Conservation (phyloP, 23 red algal species). For the Gracilaria vermiculophylla region DNA sequence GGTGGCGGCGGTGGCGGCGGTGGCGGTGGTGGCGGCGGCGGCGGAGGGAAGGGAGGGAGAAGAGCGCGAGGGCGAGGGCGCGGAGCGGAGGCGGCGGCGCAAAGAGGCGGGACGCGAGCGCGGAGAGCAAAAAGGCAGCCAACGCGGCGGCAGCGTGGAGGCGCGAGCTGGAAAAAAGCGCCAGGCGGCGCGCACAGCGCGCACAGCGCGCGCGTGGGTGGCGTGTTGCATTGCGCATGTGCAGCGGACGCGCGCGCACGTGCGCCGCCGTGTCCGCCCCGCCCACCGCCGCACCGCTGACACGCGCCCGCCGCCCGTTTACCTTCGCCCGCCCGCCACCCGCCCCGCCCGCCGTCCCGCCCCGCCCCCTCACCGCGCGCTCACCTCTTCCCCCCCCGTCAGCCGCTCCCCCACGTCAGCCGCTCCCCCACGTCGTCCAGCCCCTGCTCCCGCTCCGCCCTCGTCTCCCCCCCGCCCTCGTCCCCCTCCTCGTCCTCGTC, state of each 20-base stretch:
- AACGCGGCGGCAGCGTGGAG: neutral
- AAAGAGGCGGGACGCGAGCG: neutral
- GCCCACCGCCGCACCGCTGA: too few relatives aligned
- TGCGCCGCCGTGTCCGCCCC: too few relatives aligned
- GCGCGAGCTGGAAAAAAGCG: neutral
- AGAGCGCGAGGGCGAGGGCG: neutral
- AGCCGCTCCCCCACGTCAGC: neutral
- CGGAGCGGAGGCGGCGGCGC: neutral
- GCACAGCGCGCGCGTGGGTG: neutral
- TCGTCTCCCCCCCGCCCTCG: neutral
- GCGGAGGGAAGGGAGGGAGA: neutral
- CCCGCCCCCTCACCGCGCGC: too few relatives aligned
- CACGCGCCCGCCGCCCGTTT: too few relatives aligned
- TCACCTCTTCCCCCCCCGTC: too few relatives aligned
- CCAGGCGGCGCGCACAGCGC: neutral
- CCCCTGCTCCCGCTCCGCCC: too few relatives aligned
- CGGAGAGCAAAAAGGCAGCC: neutral
- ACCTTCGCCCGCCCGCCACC: too few relatives aligned
- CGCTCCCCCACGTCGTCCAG: conserved; percentile 43
- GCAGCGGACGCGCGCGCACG: too few relatives aligned
- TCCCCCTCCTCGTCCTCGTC: conserved; percentile 13
- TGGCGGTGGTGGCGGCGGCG: neutral
- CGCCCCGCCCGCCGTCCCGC: conserved; percentile 36
- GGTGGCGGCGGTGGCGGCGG: neutral
- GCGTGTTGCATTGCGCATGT: too few relatives aligned